Percentiles rank a stretch among this genome's conserved stretches.
Conservation (phyloP, 2,329 filamentous ascomycete species). For the Dothideomycetidae sp. region DNA sequence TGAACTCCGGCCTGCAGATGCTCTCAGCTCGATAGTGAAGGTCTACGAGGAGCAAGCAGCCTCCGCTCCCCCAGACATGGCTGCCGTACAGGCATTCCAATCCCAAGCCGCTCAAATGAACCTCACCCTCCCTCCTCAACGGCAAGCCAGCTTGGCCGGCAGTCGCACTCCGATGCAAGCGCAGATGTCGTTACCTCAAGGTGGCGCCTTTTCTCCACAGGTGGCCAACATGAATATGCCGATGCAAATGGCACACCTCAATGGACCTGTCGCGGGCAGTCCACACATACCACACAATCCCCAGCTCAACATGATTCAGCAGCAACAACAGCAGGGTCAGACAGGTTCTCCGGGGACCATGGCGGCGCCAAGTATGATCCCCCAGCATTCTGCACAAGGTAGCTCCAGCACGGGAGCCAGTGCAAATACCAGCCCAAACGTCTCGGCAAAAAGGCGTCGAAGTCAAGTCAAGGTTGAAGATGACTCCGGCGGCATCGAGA, state of each 20-base stretch:
- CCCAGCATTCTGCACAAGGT: constrained; percentile 42
- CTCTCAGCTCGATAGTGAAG: constrained; percentile 39
- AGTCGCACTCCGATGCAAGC: constrained; percentile 22
- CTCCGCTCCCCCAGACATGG: constrained; percentile 7
- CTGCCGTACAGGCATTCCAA: constrained; percentile 17
- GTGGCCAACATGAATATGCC: constrained; percentile 40
- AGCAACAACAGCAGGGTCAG: constrained; percentile 10
- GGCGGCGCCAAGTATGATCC: constrained; percentile 38
- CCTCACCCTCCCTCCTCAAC: constrained; percentile 1
- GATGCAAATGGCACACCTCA: constrained; percentile 25
- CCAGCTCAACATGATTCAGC: constrained; percentile 11
- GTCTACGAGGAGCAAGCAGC: constrained; percentile 24
- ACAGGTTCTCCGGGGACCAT: constrained; percentile 29
- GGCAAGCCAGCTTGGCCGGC: constrained; percentile 4
- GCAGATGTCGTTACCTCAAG: constrained; percentile 21
- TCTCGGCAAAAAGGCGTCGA: constrained; percentile 43
- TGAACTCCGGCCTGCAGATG: constrained; percentile 38
- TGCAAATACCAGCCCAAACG: constrained; percentile 49
- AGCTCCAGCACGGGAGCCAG: constrained; percentile 42
- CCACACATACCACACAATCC: constrained; percentile 29
- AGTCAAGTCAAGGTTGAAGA: constrained; percentile 46
- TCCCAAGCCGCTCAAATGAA: constrained; percentile 22
- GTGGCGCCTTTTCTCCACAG: constrained; percentile 38
- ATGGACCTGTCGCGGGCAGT: constrained; percentile 33
- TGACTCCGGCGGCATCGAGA: constrained; percentile 32